Base-by-base conservation (phyloP, 306 rosid species). In the Prunus mongolica region DNA sequence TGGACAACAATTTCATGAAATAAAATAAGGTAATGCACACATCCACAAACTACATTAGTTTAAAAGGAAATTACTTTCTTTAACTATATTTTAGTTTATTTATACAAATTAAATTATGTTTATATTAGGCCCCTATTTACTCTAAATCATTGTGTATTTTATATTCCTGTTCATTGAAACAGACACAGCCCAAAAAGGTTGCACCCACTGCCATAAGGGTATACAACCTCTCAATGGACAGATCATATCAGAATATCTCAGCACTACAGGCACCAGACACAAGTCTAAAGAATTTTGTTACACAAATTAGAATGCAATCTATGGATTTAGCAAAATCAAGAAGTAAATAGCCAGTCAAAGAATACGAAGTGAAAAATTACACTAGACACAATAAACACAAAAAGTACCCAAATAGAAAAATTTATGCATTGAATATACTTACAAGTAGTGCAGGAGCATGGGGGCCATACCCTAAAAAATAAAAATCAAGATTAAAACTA, bases 401-500 rank as follows among this genome's bases (percentile, higher is more conserved):
- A 38, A 46, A 22, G 8, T 34, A 75, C 47, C 64, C 65, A 19
- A 22, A 32, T 12, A 28, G 44, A 20, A 50, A 57, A n/a, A 67
- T n/a, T 12, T 15, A 28, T 13, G 71, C 77, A 19, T 64, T 60
- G 65, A 73, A 75, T 63, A 73, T 74, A 82, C 90, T 80, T 87
- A 82, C 90, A 74, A 65, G 55, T 54, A 61, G 70, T 27, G 65
- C 77, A 73, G 56, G 67, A 78, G 73, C 76, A 73, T 50, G 69
- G 73, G 38, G 72, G 81, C 57, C 71, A 7, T 47, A 79, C 69
- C 90, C 86, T 82, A 60, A 47, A 80, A 76, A 24, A 75, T 32
- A 76, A 63, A 62, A 24, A 52, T 11, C 12, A n/a, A 18, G 4
- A 47, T 77, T 50, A 78, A 45, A 63, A 76, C 14, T 55, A 65